Conservation (phyloP, 2,329 filamentous ascomycete genomes). For the Nigrospora sphaerica region DNA sequence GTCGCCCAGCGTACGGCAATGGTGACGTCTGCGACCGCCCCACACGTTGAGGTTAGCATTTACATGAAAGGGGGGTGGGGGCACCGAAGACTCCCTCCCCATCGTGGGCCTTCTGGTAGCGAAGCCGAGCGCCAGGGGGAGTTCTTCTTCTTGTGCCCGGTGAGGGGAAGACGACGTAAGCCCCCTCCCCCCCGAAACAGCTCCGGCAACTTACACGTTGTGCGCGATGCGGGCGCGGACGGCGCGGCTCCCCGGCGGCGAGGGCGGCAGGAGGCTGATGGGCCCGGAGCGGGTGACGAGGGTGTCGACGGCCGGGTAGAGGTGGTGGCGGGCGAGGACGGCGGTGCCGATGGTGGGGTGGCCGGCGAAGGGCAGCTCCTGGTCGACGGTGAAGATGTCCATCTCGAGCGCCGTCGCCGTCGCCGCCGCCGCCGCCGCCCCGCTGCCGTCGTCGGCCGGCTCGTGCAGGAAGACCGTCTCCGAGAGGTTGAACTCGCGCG, state of each 20-base stretch:
- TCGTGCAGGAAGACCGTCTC: conserved; percentile 59
- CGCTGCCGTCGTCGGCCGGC: conserved; percentile 16
- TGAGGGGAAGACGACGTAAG: too few species aligned
- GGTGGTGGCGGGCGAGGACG: conserved; percentile 33
- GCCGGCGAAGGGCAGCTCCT: conserved; percentile 55
- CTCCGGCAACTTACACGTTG: conserved; percentile 30
- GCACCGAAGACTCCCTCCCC: too few species aligned
- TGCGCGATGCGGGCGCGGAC: conserved; percentile 61
- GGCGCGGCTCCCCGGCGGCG: conserved; percentile 9
- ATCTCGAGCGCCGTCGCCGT: conserved; percentile 27
- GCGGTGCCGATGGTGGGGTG: conserved; percentile 56
- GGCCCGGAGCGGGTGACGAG: conserved; percentile 51
- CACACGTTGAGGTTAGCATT: too few species aligned
- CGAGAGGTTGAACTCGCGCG: conserved; percentile 57
- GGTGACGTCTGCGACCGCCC: conserved; percentile 39
- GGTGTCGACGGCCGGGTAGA: conserved; percentile 28
- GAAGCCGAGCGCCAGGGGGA: too few species aligned
- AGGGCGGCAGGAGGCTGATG: conserved; percentile 24
- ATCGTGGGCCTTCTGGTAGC: too few species aligned
- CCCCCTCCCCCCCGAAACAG: too few species aligned
- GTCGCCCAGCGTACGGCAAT: conserved; percentile 34
- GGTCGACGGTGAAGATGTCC: conserved; percentile 51
- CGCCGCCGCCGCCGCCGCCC: conserved; percentile 11
- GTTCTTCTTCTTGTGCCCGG: too few species aligned
- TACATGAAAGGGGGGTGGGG: too few species aligned